Evolutionary conservation across 1,284 basidiomycete species (phyloP).

Genomic region (Austroboletus niveus): DNA sequence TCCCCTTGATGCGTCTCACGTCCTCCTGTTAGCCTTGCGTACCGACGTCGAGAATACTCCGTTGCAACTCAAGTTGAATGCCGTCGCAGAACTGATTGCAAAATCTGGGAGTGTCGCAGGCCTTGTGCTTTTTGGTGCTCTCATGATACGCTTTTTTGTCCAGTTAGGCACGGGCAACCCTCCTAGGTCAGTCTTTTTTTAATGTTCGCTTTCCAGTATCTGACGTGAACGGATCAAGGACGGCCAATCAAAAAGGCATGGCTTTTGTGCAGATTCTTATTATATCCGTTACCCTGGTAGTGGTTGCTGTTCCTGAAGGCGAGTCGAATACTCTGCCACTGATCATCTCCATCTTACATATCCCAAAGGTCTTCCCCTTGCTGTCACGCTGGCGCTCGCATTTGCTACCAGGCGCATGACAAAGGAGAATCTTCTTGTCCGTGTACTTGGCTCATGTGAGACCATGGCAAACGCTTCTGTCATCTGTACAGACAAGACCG

Average conservation of each 20-base stretch:
- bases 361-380: slow-evolving; percentile 80
- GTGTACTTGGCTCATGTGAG: slow-evolving; percentile 94
- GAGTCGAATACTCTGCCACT: slow-evolving; percentile 10
- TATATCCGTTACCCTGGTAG: slow-evolving; percentile 92
- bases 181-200: slow-evolving; percentile 35
- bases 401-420: slow-evolving; percentile 99
- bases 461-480: slow-evolving; percentile 99
- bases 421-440: slow-evolving; percentile 89
- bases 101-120: slow-evolving; percentile 86
- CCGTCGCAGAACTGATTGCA: slow-evolving; percentile 91
- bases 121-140: slow-evolving; percentile 75
- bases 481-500: slow-evolving; percentile 96
- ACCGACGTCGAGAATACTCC: slow-evolving; percentile 86
- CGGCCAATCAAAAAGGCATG: slow-evolving; percentile 82
- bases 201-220: not conserved
- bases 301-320: slow-evolving; percentile 97
- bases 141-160: slow-evolving; percentile 96
- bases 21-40: slow-evolving; percentile 57
- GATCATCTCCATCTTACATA: slow-evolving; percentile 9
- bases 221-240: slow-evolving; percentile 38
- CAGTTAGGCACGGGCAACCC: slow-evolving; percentile 67
- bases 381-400: slow-evolving; percentile 93
- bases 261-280: slow-evolving; percentile 93
- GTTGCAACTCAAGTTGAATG: slow-evolving; percentile 91
- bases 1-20: slow-evolving; percentile 14